Percentiles rank a stretch among this genome's conserved stretches.
Conservation (phyloP, 139 green algal genomes). For the Chlorella sp. region DNA sequence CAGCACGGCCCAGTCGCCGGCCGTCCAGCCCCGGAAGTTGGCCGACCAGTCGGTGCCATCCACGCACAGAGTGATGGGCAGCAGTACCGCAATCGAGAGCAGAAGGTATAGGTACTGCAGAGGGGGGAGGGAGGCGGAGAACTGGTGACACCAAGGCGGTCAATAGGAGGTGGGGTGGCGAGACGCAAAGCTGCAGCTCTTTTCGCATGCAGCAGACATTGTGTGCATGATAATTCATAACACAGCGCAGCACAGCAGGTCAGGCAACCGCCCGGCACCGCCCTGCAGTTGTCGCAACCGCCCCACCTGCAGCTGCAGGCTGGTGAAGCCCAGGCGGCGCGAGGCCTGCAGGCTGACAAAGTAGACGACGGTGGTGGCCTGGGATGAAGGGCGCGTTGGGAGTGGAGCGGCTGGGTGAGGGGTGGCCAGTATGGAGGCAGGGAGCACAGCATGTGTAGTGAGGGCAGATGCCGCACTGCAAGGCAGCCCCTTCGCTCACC, state of each 20-base stretch:
- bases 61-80: not conserved
- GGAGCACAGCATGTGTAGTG: not conserved
- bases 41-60: constrained; percentile 3
- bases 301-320: constrained; percentile 2
- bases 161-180: no score
- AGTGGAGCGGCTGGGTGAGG: not conserved
- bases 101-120: not conserved
- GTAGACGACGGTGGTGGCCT: constrained; percentile 29
- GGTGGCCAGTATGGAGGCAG: not conserved
- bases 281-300: no score
- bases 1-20: constrained; percentile 16
- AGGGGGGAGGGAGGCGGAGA: not conserved
- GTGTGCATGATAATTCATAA: no score
- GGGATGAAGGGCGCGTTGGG: not conserved
- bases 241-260: not conserved
- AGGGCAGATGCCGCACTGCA: no score
- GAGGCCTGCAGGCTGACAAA: constrained; percentile 13
- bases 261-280: not conserved
- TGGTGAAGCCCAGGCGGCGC: constrained; percentile 17
- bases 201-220: no score
- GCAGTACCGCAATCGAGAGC: not conserved
- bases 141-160: no score
- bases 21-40: not conserved
- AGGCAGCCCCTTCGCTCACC: not conserved
- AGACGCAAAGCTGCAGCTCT: not conserved